Base-by-base conservation (phyloP, 2,329 filamentous ascomycete species). In the Trichoderma sp. region DNA sequence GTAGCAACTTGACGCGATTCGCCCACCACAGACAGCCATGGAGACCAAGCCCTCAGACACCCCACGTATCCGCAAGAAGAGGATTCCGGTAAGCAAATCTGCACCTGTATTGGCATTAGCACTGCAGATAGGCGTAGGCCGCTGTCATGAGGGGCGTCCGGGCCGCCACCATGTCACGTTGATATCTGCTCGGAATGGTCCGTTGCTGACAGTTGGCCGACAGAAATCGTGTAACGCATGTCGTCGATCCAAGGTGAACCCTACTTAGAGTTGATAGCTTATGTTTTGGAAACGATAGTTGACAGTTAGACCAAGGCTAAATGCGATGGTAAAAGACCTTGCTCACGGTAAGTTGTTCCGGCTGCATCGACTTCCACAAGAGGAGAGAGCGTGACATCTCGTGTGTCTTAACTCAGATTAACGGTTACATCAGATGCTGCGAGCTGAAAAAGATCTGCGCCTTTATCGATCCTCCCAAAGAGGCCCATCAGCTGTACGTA, bases 141-240 rank as follows among this genome's bases (percentile, higher is more conserved):
- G 28, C 62, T 65, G 13, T 53, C 36, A 47, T 53, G 47, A 53
- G 63, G 63, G 32, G 63, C 13, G 30, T n/a, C 20, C 30, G 63
- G 30, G 13, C 30, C 63, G 63, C 63, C 64, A 7, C 62, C 32
- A 65, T 58, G 64, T 67, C 64, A 67, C 64, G 64, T 57, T 57
- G 34, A 58, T 57, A n/a, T 67, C 50, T 55, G 50, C 50, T 67
- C 64, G 64, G 64, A n/a, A 67, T 39, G 32, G 20, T 17, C 36
- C 47, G 50, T 28, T n/a, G 26, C 39, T 71, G 64, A 65, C 32
- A 58, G 53, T 64, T 68, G n/a, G 7, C 15, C 13, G 17, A 23
- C 26, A 78, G 77, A 77, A 76, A 66, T 76, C 77, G 13, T 78
- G 77, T 39, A 73, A 70, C 30, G 72, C 76, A 9, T 78, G 77